Evolutionary conservation across 2,329 filamentous ascomycete species (phyloP).

Genomic region (Ambrosiella beaveri): DNA sequence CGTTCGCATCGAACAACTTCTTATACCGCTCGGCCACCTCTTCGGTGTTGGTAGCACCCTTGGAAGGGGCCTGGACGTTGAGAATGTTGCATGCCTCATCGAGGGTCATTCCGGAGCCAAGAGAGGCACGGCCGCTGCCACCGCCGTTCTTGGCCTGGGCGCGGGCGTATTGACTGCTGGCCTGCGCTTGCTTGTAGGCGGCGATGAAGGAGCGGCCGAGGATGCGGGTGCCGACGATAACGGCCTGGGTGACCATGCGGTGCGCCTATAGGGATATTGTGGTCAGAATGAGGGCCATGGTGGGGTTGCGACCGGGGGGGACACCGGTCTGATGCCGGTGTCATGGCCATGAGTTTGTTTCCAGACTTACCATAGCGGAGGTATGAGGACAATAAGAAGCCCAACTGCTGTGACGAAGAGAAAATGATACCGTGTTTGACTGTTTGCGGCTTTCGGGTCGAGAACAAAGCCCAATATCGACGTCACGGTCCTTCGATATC

Average conservation of each 20-base stretch:
- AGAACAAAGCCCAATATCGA: no score
- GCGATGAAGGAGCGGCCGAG: constrained; percentile 84
- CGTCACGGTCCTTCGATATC: no score
- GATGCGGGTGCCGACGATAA: constrained; percentile 78
- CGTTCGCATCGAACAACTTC: constrained; percentile 82
- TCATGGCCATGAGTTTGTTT: not conserved
- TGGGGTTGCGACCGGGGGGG: not conserved
- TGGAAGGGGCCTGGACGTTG: constrained; percentile 70
- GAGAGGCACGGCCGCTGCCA: constrained; percentile 32
- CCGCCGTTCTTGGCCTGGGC: constrained; percentile 42
- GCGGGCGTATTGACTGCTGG: constrained; percentile 65
- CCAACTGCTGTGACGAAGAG: no score
- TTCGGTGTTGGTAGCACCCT: constrained; percentile 58
- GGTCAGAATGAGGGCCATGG: not conserved
- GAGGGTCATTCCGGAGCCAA: constrained; percentile 61
- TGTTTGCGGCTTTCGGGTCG: no score
- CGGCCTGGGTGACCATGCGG: constrained; percentile 66
- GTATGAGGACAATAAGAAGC: no score
- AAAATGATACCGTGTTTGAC: no score
- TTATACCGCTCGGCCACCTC: constrained; percentile 79
- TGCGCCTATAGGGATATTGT: constrained; percentile 9
- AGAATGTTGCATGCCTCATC: constrained; percentile 96
- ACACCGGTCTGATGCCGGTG: not conserved
- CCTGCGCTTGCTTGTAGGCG: constrained; percentile 88
- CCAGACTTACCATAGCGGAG: no score